Conservation (phyloP, 805 yeast species). For the Brettanomyces naardenensis region DNA sequence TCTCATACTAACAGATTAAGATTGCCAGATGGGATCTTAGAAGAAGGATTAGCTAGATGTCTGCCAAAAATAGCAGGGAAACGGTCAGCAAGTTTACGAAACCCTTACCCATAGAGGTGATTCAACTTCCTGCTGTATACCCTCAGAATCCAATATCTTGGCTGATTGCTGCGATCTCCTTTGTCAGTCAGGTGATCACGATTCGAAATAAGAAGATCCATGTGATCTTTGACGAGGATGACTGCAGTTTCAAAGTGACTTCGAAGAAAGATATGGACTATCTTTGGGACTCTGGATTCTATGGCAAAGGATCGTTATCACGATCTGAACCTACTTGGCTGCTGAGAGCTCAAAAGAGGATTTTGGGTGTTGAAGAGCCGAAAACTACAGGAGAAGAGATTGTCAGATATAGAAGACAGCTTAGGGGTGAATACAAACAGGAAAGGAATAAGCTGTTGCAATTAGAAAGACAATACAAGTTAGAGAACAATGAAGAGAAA, state of each 20-base stretch:
- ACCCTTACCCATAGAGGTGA: conserved; percentile 35
- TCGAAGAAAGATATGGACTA: conserved; percentile 38
- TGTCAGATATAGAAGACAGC: conserved; percentile 62
- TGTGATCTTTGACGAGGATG: conserved; percentile 7
- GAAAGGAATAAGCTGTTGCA: conserved; percentile 56
- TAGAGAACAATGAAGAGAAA: conserved; percentile 10
- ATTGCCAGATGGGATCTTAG: too few relatives aligned
- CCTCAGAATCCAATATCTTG: conserved; percentile 43
- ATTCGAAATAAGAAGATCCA: conserved; percentile 1
- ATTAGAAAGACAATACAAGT: conserved; percentile 28
- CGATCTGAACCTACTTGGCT: conserved; percentile 92
- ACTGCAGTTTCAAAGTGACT: conserved; percentile 30
- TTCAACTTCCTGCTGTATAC: conserved; percentile 29
- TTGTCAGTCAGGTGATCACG: conserved; percentile 11
- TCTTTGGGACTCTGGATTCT: conserved; percentile 83
- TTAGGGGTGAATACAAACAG: conserved; percentile 63
- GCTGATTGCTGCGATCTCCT: conserved; percentile 26
- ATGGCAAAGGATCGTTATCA: conserved; percentile 86
- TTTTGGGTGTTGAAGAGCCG: conserved; percentile 22
- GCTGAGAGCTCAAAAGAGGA: conserved; percentile 50
- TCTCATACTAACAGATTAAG: background rate
- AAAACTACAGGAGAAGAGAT: conserved; percentile 61
- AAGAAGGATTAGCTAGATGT: background rate
- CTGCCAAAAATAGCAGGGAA: conserved; percentile 4
- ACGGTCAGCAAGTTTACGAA: conserved; percentile 6